phyloP scores from a whole-genome alignment of 2,329 filamentous ascomycete genomes.

The Phialocephala sp. region DNA sequence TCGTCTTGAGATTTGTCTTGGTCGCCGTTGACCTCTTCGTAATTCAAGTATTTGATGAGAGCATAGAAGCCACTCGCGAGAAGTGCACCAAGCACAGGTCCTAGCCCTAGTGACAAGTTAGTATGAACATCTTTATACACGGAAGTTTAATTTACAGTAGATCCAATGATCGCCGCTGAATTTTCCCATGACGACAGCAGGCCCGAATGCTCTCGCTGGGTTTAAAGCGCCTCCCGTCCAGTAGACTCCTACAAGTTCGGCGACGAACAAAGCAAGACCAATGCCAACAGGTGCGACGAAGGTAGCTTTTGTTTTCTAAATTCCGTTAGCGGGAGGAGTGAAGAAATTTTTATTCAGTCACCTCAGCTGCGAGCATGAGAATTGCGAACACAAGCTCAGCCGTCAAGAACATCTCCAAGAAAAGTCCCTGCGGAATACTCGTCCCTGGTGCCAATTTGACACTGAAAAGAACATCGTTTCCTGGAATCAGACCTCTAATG shows the following conservation, averaged over 20 bases:
- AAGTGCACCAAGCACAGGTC: slow-evolving; percentile 53
- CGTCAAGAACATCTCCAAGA: slow-evolving; percentile 14
- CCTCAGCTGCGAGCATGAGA: slow-evolving; percentile 13
- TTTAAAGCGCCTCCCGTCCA: slow-evolving; percentile 55
- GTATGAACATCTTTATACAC: not conserved
- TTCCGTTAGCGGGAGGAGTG: not conserved
- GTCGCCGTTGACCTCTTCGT: slow-evolving; percentile 54
- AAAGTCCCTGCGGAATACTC: slow-evolving; percentile 11
- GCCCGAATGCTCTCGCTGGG: slow-evolving; percentile 52
- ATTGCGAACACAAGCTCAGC: slow-evolving; percentile 11
- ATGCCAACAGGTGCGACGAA: slow-evolving; percentile 11
- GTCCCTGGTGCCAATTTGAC: slow-evolving; percentile 6
- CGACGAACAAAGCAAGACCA: slow-evolving; percentile 12
- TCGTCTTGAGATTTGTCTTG: slow-evolving; percentile 33
- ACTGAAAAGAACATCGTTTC: slow-evolving; percentile 2
- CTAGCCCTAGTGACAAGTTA: slow-evolving; percentile 41
- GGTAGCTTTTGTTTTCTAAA: slow-evolving; percentile 7
- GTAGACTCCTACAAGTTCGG: slow-evolving; percentile 45
- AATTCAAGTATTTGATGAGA: slow-evolving; percentile 54
- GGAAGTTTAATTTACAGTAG: slow-evolving; percentile 44
- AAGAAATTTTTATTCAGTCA: not conserved
- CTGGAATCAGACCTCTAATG: slow-evolving; percentile 6
- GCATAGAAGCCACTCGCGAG: slow-evolving; percentile 54
- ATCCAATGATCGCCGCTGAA: slow-evolving; percentile 54
- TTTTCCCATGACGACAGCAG: slow-evolving; percentile 48